phyloP scores from a whole-genome alignment of 1,139 yeast genomes.

The Geotrichum phurueaensis region DNA sequence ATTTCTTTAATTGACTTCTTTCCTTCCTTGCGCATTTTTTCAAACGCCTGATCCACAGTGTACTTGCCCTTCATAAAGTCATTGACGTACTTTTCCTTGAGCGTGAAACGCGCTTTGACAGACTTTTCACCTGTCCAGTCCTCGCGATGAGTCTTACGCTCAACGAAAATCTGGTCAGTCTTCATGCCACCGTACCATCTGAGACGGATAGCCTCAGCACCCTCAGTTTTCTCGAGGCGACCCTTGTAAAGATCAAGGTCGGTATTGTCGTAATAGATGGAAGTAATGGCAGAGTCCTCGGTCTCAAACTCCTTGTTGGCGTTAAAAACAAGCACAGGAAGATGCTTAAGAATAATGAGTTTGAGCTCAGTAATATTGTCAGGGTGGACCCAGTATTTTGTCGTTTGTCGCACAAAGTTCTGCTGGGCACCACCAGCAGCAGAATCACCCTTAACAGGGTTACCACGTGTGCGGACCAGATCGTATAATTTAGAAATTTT shows the following conservation, averaged over 20 bases:
- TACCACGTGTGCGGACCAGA: constrained; percentile 89
- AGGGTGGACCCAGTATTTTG: constrained; percentile 98
- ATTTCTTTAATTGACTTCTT: constrained; percentile 82
- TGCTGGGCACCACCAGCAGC: constrained; percentile 97
- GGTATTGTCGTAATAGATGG: constrained; percentile 87
- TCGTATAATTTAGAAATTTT: constrained; percentile 85
- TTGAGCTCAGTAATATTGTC: constrained; percentile 97
- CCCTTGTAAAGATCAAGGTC: constrained; percentile 90
- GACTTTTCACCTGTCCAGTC: constrained; percentile 99
- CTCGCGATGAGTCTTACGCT: constrained; percentile 95
- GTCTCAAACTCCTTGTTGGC: constrained; percentile 91
- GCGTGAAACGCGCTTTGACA: constrained; percentile 89
- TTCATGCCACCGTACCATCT: constrained; percentile 99
- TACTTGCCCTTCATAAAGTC: constrained; percentile 74
- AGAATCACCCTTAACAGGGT: constrained; percentile 89
- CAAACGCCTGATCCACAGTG: constrained; percentile 85
- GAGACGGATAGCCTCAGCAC: constrained; percentile 96
- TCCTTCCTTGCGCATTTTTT: constrained; percentile 87
- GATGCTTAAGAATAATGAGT: constrained; percentile 82
- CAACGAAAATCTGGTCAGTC: constrained; percentile 86
- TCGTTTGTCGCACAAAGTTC: constrained; percentile 95
- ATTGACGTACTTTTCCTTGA: constrained; percentile 87
- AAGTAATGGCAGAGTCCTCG: constrained; percentile 93
- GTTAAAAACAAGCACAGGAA: constrained; percentile 93
- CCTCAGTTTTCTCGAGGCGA: constrained; percentile 90